Base-by-base conservation (phyloP, 2,329 filamentous ascomycete species). In the Penicillium sp. region DNA sequence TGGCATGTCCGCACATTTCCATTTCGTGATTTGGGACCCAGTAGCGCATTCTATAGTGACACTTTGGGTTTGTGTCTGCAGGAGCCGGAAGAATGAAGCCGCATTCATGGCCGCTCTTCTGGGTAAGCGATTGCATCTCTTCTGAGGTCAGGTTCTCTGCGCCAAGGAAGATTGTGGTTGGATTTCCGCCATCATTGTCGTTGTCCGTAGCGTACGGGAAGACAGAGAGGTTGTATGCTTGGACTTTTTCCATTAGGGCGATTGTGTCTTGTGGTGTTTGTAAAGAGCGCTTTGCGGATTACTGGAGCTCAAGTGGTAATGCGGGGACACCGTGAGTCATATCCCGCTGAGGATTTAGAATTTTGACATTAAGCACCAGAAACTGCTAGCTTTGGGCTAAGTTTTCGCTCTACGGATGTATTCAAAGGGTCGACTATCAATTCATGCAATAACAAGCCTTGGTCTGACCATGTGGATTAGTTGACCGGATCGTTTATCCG, bases 1-100 rank as follows among this genome's bases (percentile, higher is more conserved):
- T 62, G 19, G 52, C 56, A 47, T 55, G 58, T 16, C 58, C 58
- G 48, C 58, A 57, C 55, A 60, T 60, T 37, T 57, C 55, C 55
- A 60, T 60, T 41, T 57, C 58, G 35, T 60, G 55, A 21, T 55
- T 55, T 11, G 54, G 57, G 22, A 59, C 57, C 43, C 51, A 57
- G 37, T 57, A 57, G 29, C 55, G 43, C 51, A 60, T 55, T 22
- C 21, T 26, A 21, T 55, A 49, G 33, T 56, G 24, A 22, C 33
- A 49, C 13, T n/a, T 35, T 9, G 26, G 31, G 9, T n/a, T 21
- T 13, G 24, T 29, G 14, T 22, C 16, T 29, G 24, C 22, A 39
- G 21, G 21, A 7, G 24, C 39, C 7, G 51, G 39, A 10, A 54
- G 26, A 3, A 57, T 44, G 44, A 57, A 57, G 7, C 57, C 54